These are phyloP conservation scores for Geotrichum australiense DNA, from an alignment of 1,139 yeast species.

Conservation along the genomic window DNA sequence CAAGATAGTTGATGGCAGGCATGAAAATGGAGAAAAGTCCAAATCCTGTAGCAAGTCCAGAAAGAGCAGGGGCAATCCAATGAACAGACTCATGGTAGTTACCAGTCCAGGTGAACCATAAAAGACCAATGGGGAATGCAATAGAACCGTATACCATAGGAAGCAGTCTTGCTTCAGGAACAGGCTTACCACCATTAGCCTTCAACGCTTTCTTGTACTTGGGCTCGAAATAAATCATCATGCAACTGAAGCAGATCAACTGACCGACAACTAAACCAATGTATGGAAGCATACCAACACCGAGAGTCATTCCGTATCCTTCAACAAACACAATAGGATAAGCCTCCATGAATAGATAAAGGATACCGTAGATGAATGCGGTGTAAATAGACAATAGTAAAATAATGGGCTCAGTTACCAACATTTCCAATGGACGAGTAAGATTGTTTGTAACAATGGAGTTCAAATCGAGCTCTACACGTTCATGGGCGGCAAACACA, in stretches of 20 bases:
- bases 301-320: conserved; percentile 47
- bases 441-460: conserved; percentile 66
- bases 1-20: conserved; percentile 70
- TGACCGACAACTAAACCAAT: conserved; percentile 47
- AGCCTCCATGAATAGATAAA: conserved; percentile 73
- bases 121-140: conserved; percentile 65
- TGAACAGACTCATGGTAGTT: conserved; percentile 58
- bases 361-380: conserved; percentile 77
- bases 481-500: conserved; percentile 78
- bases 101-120: conserved; percentile 88
- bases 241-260: conserved; percentile 24
- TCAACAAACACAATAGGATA: conserved; percentile 63
- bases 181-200: conserved; percentile 50
- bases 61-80: conserved; percentile 81
- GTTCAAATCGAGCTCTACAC: conserved; percentile 40
- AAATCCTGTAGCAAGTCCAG: conserved; percentile 64
- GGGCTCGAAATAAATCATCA: conserved; percentile 28
- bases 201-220: conserved; percentile 37
- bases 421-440: conserved; percentile 62
- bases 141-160: conserved; percentile 67
- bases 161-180: conserved; percentile 74
- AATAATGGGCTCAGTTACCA: conserved; percentile 66
- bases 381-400: conserved; percentile 64
- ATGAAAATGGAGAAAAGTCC: conserved; percentile 72
- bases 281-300: conserved; percentile 48